Percentiles rank a stretch among this genome's conserved stretches.
Conservation (phyloP, 192 early-diverging fungal species). For the Coemansia sp. region DNA sequence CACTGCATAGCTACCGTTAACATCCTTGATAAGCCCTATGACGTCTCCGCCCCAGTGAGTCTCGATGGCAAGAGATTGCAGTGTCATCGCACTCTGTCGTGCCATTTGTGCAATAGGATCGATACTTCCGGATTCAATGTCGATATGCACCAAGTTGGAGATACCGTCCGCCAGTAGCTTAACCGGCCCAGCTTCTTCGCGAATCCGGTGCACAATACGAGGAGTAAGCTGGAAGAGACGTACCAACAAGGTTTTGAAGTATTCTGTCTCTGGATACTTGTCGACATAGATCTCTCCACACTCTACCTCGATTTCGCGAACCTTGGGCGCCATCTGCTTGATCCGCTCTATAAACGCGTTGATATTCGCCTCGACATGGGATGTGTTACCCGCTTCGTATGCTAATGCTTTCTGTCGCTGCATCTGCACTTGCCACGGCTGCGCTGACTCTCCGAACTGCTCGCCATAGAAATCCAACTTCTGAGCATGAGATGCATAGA, state of each 20-base stretch:
- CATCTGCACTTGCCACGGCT: too few species aligned
- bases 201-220: background rate
- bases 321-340: background rate
- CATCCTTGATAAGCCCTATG: background rate
- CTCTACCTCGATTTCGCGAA: background rate
- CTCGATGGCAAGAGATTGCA: background rate
- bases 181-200: background rate
- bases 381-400: background rate
- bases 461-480: background rate
- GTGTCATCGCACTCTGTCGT: background rate
- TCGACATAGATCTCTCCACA: background rate
- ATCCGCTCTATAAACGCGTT: background rate
- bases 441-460: background rate
- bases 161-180: background rate
- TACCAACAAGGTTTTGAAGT: background rate
- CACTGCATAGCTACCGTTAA: too few species aligned
- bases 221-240: background rate
- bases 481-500: background rate
- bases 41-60: background rate
- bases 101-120: background rate
- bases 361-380: background rate
- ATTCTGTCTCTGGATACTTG: background rate
- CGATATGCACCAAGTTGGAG: background rate
- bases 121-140: background rate
- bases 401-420: background rate